Conservation (phyloP, 768 basidiomycete genomes). For the Hysterangium stoloniferum region DNA sequence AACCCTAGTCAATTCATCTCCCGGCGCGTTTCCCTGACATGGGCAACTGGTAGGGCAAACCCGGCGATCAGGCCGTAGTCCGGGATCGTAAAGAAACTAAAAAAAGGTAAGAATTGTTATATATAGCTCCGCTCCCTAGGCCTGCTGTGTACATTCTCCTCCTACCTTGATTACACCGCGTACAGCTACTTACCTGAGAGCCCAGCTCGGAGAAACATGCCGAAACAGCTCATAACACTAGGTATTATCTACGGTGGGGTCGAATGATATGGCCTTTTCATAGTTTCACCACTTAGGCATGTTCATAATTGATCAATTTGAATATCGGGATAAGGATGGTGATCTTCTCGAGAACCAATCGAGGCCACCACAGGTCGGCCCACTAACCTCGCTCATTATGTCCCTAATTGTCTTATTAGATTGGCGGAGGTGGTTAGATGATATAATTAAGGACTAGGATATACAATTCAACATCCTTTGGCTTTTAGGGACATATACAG, state of each 20-base stretch:
- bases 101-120: not conserved
- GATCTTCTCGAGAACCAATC: conserved; percentile 36
- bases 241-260: conserved; percentile 1
- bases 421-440: conserved; percentile 77
- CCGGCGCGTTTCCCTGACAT: not conserved
- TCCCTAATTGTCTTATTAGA: conserved; percentile 32
- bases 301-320: conserved; percentile 86
- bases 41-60: too few relatives aligned
- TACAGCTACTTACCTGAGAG: too few relatives aligned
- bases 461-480: conserved; percentile 1
- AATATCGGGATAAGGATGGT: conserved; percentile 51
- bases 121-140: not conserved
- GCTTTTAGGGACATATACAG: conserved; percentile 42
- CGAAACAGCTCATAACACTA: conserved; percentile 6
- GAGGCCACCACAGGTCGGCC: conserved; percentile 36
- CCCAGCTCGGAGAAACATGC: too few relatives aligned
- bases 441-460: not conserved
- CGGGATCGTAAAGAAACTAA: too few relatives aligned
- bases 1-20: not conserved
- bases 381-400: not conserved
- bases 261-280: not conserved
- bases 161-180: too few relatives aligned
- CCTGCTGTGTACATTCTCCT: not conserved
- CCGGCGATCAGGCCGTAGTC: too few relatives aligned
- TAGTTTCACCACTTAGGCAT: conserved; percentile 50